phyloP scores from a whole-genome alignment of 1,139 yeast genomes.

The Pneumocystis jirovecii region DNA sequence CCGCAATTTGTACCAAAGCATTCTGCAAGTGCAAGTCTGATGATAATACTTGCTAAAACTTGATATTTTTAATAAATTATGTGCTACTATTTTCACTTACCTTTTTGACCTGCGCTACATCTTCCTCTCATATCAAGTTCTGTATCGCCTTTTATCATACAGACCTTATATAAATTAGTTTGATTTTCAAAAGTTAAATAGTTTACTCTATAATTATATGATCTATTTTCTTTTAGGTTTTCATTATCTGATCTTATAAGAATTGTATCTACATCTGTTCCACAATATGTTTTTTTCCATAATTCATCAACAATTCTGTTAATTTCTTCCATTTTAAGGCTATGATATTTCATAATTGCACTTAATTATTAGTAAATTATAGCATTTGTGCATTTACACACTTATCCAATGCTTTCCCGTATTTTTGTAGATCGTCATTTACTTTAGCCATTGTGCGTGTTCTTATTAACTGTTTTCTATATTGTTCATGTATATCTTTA shows the following conservation, averaged over 20 bases:
- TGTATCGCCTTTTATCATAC: slow-evolving; percentile 81
- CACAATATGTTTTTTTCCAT: slow-evolving; percentile 89
- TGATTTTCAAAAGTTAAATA: slow-evolving; percentile 9
- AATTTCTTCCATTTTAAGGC: slow-evolving; percentile 83
- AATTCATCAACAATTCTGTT: slow-evolving; percentile 74
- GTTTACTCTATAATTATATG: slow-evolving; percentile 66
- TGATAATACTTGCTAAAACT: slow-evolving; percentile 81
- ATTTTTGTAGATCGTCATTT: slow-evolving; percentile 71
- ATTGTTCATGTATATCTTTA: slow-evolving; percentile 45
- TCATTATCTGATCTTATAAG: slow-evolving; percentile 71
- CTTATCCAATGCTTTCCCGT: slow-evolving; percentile 68
- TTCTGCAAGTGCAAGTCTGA: slow-evolving; percentile 83
- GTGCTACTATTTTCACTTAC: neutral
- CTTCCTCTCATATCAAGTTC: slow-evolving; percentile 97
- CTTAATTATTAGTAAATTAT: slow-evolving; percentile 15
- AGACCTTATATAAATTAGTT: slow-evolving; percentile 26
- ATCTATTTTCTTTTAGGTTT: slow-evolving; percentile 44
- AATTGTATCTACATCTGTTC: slow-evolving; percentile 92
- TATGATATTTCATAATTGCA: slow-evolving; percentile 88
- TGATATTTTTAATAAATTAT: neutral
- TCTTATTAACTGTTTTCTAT: slow-evolving; percentile 58
- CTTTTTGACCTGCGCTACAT: slow-evolving; percentile 92
- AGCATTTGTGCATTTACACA: neutral
- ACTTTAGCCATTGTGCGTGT: slow-evolving; percentile 64
- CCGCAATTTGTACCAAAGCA: slow-evolving; percentile 94